Evolutionary conservation across 805 yeast genomes (phyloP).

Genomic region (Candida stauntonica): DNA sequence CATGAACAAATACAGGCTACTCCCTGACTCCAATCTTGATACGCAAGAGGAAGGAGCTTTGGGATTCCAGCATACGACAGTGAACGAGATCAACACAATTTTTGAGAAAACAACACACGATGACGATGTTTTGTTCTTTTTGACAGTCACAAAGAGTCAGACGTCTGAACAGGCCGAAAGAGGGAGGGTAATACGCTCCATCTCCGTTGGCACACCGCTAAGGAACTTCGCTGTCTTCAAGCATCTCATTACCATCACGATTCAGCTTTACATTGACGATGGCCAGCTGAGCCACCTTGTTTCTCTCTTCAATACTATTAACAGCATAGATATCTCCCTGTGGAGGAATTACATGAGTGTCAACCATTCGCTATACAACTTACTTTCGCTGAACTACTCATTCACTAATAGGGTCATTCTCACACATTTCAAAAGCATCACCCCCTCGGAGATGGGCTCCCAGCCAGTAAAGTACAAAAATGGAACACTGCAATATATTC

Average conservation of each 20-base stretch:
- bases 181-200: conserved; percentile 56
- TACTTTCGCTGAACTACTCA: conserved; percentile 18
- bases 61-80: conserved; percentile 10
- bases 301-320: conserved; percentile 21
- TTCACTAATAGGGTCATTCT: conserved; percentile 21
- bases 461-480: conserved; percentile 20
- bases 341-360: conserved; percentile 17
- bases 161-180: conserved; percentile 38
- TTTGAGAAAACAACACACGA: conserved; percentile 17
- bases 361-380: conserved; percentile 15
- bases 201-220: conserved; percentile 53
- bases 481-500: conserved; percentile 23
- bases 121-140: conserved; percentile 44
- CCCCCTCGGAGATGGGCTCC: conserved; percentile 9
- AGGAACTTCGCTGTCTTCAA: conserved; percentile 52
- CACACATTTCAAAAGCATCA: conserved; percentile 22
- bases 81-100: conserved; percentile 21
- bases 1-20: conserved; percentile 13
- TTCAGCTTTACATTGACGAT: conserved; percentile 33
- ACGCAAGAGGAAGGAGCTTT: conserved; percentile 11
- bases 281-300: conserved; percentile 18
- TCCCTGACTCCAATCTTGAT: conserved; percentile 21
- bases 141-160: conserved; percentile 52
- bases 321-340: conserved; percentile 21
- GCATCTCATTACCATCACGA: conserved; percentile 50